Evolutionary conservation across 176 grass and related monocot genomes (phyloP).

Genomic region (Puccinellia tenuiflora): DNA sequence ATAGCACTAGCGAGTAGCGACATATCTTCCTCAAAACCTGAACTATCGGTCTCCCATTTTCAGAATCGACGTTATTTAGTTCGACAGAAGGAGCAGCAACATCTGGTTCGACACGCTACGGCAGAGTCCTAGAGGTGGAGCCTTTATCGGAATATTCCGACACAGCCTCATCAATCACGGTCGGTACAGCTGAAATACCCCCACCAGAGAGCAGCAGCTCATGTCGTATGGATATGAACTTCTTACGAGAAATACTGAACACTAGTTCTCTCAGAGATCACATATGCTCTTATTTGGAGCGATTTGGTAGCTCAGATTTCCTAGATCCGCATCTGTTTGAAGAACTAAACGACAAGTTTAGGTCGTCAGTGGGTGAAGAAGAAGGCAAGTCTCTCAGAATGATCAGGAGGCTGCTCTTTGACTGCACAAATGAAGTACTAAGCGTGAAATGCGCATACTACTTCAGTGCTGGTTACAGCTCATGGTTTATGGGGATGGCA

Average conservation of each 20-base stretch:
- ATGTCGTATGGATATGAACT: constrained; percentile 48
- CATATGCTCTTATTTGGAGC: constrained; percentile 32
- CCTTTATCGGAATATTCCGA: constrained; percentile 51
- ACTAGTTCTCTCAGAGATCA: constrained; percentile 8
- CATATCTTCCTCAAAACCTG: constrained; percentile 5
- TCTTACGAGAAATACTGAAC: constrained; percentile 66
- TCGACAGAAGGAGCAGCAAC: constrained; percentile 30
- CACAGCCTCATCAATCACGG: constrained; percentile 56
- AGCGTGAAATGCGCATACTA: constrained; percentile 59
- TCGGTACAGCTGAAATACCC: constrained; percentile 32
- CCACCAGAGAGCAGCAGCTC: constrained; percentile 54
- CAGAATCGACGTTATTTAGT: constrained; percentile 53
- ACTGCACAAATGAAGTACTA: constrained; percentile 59
- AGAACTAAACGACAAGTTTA: constrained; percentile 37
- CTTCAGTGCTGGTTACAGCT: constrained; percentile 56
- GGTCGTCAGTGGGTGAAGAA: constrained; percentile 12
- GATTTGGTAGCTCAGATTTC: constrained; percentile 27
- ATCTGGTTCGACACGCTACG: constrained; percentile 36
- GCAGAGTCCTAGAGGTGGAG: constrained; percentile 45
- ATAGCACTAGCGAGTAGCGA: neutral
- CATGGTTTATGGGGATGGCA: constrained; percentile 65
- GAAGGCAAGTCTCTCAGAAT: constrained; percentile 43
- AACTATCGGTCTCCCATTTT: constrained; percentile 24
- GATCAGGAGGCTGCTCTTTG: constrained; percentile 65
- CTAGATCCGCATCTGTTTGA: constrained; percentile 50